phyloP scores from a whole-genome alignment of 1,139 yeast genomes.

The Candida gigantensis region DNA sequence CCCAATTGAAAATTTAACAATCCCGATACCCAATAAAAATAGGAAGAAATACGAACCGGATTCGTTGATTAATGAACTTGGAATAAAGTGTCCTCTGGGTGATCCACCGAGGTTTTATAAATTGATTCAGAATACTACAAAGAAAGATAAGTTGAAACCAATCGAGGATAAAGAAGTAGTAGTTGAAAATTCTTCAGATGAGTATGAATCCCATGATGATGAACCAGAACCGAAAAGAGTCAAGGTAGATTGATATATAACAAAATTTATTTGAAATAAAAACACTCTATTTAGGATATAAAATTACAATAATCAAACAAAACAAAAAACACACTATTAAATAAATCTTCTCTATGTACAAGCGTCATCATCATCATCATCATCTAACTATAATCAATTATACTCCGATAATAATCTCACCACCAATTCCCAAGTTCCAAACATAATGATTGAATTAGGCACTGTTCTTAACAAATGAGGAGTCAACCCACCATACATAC shows the following conservation, averaged over 20 bases:
- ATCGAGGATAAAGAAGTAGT: too few species aligned
- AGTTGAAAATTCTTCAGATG: conserved; percentile 9
- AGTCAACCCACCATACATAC: conserved; percentile 97
- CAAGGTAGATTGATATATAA: conserved; percentile 7
- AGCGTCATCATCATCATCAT: too few species aligned
- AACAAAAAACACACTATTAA: neutral
- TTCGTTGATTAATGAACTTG: conserved; percentile 27
- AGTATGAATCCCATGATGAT: conserved; percentile 6
- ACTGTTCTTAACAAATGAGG: conserved; percentile 96
- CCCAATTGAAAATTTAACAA: conserved; percentile 26
- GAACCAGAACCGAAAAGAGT: conserved; percentile 8
- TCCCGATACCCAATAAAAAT: conserved; percentile 25
- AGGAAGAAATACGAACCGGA: conserved; percentile 23
- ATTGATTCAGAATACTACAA: conserved; percentile 31
- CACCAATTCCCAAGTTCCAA: conserved; percentile 97
- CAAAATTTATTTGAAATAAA: neutral
- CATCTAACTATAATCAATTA: neutral
- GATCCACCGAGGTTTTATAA: conserved; percentile 45
- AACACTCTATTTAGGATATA: conserved; percentile 1
- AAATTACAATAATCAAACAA: neutral
- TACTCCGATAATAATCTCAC: conserved; percentile 60
- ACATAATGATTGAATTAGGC: conserved; percentile 97
- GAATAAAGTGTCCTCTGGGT: conserved; percentile 38
- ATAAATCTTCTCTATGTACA: neutral
- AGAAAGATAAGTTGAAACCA: conserved; percentile 5